phyloP scores from a whole-genome alignment of 2,329 filamentous ascomycete species.

The Trichophyton mentagrophytes region DNA sequence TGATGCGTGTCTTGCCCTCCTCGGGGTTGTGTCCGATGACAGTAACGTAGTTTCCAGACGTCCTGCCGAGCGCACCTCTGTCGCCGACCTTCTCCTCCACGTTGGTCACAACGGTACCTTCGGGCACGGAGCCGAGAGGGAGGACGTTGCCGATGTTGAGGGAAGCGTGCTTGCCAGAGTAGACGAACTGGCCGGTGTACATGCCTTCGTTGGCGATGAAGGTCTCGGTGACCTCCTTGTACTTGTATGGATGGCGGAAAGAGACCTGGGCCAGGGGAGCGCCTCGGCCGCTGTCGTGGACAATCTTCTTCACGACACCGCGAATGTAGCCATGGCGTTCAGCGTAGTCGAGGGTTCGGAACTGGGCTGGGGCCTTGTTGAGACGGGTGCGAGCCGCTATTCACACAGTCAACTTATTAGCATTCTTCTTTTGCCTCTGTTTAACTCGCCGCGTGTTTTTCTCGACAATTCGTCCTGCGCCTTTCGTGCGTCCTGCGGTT shows the following conservation, averaged over 20 bases:
- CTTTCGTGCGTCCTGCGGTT: neutral
- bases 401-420: neutral
- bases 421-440: neutral
- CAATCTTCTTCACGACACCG: slow-evolving; percentile 96
- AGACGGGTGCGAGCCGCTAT: slow-evolving; percentile 72
- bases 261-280: slow-evolving; percentile 91
- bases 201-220: slow-evolving; percentile 99
- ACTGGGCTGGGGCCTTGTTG: slow-evolving; percentile 90
- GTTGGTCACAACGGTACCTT: slow-evolving; percentile 98
- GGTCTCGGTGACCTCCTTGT: slow-evolving; percentile 95
- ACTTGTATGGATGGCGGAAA: slow-evolving; percentile 97
- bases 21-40: slow-evolving; percentile 96
- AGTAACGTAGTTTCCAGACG: slow-evolving; percentile 98
- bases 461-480: slow-evolving; percentile 7
- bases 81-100: slow-evolving; percentile 98
- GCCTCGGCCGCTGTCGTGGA: slow-evolving; percentile 97
- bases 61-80: slow-evolving; percentile 89
- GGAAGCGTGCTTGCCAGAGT: slow-evolving; percentile 96
- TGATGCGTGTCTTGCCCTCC: slow-evolving; percentile 99
- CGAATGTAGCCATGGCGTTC: slow-evolving; percentile 97
- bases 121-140: slow-evolving; percentile 82
- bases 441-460: too few relatives aligned
- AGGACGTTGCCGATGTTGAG: slow-evolving; percentile 97
- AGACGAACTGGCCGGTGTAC: slow-evolving; percentile 99
- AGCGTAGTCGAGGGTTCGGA: slow-evolving; percentile 91